These are phyloP conservation scores for Aspergillus sp. DNA, from an alignment of 2,329 filamentous ascomycete species.

Conservation along the genomic window DNA sequence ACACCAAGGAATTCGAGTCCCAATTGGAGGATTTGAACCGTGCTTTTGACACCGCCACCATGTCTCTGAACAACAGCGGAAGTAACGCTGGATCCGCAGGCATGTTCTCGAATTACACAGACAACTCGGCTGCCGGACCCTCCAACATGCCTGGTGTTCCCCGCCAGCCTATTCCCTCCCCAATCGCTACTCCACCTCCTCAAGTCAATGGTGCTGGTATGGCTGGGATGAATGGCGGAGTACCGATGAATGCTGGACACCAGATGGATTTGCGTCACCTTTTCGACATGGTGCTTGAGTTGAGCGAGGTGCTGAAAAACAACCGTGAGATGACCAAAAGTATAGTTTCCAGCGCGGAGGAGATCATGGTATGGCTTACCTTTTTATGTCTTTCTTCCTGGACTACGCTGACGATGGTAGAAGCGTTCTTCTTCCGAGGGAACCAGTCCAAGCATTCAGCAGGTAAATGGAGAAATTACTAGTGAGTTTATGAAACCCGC, in stretches of 20 bases:
- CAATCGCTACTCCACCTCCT: constrained; percentile 34
- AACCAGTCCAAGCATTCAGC: constrained; percentile 44
- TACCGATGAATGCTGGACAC: constrained; percentile 54
- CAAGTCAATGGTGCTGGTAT: constrained; percentile 44
- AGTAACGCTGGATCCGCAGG: constrained; percentile 31
- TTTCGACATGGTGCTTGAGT: constrained; percentile 55
- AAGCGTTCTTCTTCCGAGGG: constrained; percentile 49
- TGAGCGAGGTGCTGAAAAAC: constrained; percentile 54
- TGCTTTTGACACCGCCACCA: constrained; percentile 39
- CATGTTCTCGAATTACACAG: constrained; percentile 39
- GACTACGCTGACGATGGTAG: constrained; percentile 30
- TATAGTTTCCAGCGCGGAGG: constrained; percentile 55
- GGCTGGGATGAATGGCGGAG: constrained; percentile 41
- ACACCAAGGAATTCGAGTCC: constrained; percentile 31
- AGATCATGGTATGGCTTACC: constrained; percentile 49
- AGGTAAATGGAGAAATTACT: constrained; percentile 49
- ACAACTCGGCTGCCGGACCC: constrained; percentile 33
- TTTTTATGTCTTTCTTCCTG: background rate
- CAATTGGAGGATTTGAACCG: constrained; percentile 41
- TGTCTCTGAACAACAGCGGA: constrained; percentile 41
- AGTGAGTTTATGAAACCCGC: constrained; percentile 33
- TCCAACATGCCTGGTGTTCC: constrained; percentile 39
- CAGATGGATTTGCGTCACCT: constrained; percentile 58
- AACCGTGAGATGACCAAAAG: constrained; percentile 55
- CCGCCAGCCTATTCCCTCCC: constrained; percentile 41